Evolutionary conservation across 495 filamentous ascomycete species (phyloP).

Genomic region (Penicillium flavigenum): DNA sequence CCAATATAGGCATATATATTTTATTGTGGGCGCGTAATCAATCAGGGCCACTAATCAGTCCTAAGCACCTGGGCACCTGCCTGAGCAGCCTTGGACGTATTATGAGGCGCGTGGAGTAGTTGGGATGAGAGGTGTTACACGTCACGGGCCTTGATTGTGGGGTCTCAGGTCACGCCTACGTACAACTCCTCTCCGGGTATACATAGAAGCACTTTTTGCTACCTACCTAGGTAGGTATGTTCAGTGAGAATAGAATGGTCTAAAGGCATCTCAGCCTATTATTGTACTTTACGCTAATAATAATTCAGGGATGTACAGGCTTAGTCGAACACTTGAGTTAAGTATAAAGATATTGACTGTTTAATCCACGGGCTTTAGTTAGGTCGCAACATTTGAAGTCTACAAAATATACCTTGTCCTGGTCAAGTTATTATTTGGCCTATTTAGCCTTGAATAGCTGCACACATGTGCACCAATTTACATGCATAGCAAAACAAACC

Average conservation of each 20-base stretch:
- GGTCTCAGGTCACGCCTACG: slow-evolving; percentile 14
- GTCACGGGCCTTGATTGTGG: slow-evolving; percentile 14
- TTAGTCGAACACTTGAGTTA: neutral
- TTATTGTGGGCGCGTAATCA: neutral
- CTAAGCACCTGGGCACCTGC: neutral
- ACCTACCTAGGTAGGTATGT: no score
- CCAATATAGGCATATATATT: neutral
- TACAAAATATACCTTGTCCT: slow-evolving; percentile 20
- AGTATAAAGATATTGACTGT: neutral
- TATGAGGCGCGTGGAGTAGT: slow-evolving; percentile 7
- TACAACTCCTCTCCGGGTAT: slow-evolving; percentile 13
- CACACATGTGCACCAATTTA: slow-evolving; percentile 24
- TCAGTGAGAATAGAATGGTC: neutral
- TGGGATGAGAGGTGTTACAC: slow-evolving; percentile 12
- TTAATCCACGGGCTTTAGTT: neutral
- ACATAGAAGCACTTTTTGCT: neutral
- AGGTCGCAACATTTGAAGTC: slow-evolving; percentile 18
- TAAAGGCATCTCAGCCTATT: neutral
- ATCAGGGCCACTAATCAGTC: slow-evolving; percentile 7
- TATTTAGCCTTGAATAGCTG: slow-evolving; percentile 23
- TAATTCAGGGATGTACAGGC: neutral
- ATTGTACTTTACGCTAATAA: neutral
- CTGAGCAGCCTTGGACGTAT: neutral
- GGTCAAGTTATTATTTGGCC: slow-evolving; percentile 21
- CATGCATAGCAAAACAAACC: slow-evolving; percentile 27